These are phyloP conservation scores for Ogataea pini DNA, from an alignment of 805 yeast species.

Conservation along the genomic window DNA sequence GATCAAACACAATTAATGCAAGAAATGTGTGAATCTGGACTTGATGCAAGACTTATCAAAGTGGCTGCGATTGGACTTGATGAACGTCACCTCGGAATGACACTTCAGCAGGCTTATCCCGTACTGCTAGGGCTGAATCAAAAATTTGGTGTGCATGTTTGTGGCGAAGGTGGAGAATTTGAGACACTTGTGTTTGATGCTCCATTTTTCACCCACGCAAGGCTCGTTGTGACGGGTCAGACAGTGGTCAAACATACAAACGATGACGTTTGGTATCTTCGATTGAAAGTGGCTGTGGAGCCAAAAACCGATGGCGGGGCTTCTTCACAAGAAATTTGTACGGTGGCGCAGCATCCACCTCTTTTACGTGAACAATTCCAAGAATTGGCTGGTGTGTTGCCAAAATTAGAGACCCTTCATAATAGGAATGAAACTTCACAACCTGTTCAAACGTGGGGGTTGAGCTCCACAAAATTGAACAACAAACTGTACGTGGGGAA, in stretches of 20 bases:
- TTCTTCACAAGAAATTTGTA: neutral
- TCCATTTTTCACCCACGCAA: constrained; percentile 68
- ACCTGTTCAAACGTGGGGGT: neutral
- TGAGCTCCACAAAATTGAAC: constrained; percentile 11
- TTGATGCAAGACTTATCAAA: constrained; percentile 85
- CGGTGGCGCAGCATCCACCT: too few relatives aligned
- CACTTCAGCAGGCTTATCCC: constrained; percentile 62
- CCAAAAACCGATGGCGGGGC: constrained; percentile 17
- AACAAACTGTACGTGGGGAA: constrained; percentile 46
- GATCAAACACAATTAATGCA: constrained; percentile 75
- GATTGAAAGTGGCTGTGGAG: constrained; percentile 52
- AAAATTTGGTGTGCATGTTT: constrained; percentile 81
- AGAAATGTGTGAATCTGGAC: constrained; percentile 68
- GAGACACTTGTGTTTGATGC: constrained; percentile 92
- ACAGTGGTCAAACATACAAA: constrained; percentile 48
- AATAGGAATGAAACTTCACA: neutral
- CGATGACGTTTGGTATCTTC: constrained; percentile 73
- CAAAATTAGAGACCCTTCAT: neutral
- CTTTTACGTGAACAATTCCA: constrained; percentile 38
- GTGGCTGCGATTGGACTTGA: constrained; percentile 91
- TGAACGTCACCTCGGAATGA: constrained; percentile 64
- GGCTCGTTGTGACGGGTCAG: constrained; percentile 43
- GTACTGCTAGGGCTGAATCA: constrained; percentile 56
- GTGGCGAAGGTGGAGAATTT: constrained; percentile 99
- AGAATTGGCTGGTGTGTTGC: neutral